Base-by-base conservation (phyloP, 2,329 filamentous ascomycete species). In the Ceratocystis colombiana region DNA sequence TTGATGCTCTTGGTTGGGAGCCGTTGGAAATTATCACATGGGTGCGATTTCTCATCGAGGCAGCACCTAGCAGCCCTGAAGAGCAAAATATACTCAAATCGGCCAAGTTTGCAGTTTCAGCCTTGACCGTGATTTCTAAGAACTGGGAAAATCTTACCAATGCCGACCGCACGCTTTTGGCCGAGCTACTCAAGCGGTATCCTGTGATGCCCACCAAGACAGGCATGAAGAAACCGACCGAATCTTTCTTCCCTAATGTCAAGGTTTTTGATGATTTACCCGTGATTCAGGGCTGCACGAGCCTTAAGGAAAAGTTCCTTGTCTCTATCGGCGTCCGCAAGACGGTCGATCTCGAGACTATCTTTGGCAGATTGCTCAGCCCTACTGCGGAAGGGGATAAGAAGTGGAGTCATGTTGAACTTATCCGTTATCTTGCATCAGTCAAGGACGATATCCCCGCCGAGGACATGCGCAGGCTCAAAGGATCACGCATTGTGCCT, bases 181-280 rank as follows among this genome's bases (percentile, higher is more conserved):
- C 62, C 15, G 62, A 66, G 53, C 76, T 90, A 3, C 77, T 97
- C 2, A 82, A 85, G 64, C 77, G 81, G 1, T 80, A 88, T 62
- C 83, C 90, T 0, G 83, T 96, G 33, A 89, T 99, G 72, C 94
- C 94, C 0, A 97, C 94, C 0, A 96, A 90, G 73, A 76, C 87
- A 70, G 94, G 94, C 6, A 95, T 99, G 92, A 88, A 80, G 71
- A 88, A 84, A 70, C 94, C 94, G 3, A 77, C 79, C 2, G 91
- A 97, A 70, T 87, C 94, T 0, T 99, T 96, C 75, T 96, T 99
- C 72, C 85, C 89, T 1, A 88, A 85, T n/a, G 94, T 99, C 46
- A 94, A 90, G 73, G 79, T 99, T 0, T 99, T 99, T 72, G 91
- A 96, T 69, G 94, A 99, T 73, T 79, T 99, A 17, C 92, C 94